Conservation (phyloP, 192 early-diverging fungal genomes). For the Lobosporangium transversale region DNA sequence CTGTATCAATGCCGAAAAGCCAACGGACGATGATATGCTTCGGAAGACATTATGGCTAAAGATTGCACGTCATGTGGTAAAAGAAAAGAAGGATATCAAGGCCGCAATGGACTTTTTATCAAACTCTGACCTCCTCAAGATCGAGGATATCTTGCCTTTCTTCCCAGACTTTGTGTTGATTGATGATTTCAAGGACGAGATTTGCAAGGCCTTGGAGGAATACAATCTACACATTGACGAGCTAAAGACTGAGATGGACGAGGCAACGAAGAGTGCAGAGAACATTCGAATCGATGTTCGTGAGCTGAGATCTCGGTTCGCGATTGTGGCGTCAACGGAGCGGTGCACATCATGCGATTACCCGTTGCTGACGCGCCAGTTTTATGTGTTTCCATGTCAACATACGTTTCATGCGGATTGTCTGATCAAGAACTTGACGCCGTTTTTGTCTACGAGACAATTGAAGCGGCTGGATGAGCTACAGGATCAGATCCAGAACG, state of each 20-base stretch:
- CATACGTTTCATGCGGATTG: conserved; percentile 96
- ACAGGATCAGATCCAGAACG: conserved; percentile 66
- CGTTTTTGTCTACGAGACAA: conserved; percentile 49
- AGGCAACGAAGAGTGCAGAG: conserved; percentile 91
- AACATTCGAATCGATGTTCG: conserved; percentile 92
- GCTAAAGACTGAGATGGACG: conserved; percentile 94
- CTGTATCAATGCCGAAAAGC: conserved; percentile 92
- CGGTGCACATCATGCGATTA: conserved; percentile 81
- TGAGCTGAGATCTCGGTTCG: conserved; percentile 82
- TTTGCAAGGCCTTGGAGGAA: conserved; percentile 89
- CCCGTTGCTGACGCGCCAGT: conserved; percentile 86
- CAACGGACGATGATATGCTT: conserved; percentile 83
- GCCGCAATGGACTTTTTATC: conserved; percentile 86
- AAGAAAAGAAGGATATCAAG: conserved; percentile 86
- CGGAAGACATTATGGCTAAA: conserved; percentile 92
- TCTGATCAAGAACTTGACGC: conserved; percentile 65
- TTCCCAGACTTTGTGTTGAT: conserved; percentile 98
- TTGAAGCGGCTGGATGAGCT: conserved; percentile 64
- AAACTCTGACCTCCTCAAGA: conserved; percentile 83
- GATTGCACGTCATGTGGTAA: conserved; percentile 92
- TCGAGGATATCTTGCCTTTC: conserved; percentile 96
- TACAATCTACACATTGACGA: conserved; percentile 92
- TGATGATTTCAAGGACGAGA: conserved; percentile 98
- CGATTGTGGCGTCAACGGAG: conserved; percentile 73
- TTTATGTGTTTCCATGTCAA: conserved; percentile 96